These are phyloP conservation scores for Botryotinia convoluta DNA, from an alignment of 2,329 filamentous ascomycete species.

Conservation along the genomic window DNA sequence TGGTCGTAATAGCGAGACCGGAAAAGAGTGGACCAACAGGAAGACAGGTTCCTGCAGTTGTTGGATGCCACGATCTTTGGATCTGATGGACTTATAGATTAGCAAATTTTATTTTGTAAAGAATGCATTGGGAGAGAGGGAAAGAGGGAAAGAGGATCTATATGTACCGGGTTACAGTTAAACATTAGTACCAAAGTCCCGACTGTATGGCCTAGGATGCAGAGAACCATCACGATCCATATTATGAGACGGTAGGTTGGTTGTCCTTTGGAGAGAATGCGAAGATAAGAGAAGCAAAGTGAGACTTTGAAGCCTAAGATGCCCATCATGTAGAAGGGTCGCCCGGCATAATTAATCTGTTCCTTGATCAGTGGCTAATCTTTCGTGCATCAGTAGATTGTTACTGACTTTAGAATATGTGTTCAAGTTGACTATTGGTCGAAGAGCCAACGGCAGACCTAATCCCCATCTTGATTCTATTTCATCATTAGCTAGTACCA, in stretches of 20 bases:
- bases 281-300: slow-evolving; percentile 23
- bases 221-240: slow-evolving; percentile 5
- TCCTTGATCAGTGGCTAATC: neutral
- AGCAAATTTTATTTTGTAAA: neutral
- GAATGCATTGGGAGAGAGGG: no score
- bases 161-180: slow-evolving; percentile 1
- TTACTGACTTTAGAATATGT: neutral
- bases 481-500: neutral
- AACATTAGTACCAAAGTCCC: slow-evolving; percentile 8
- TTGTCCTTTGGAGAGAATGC: slow-evolving; percentile 21
- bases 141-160: neutral
- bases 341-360: slow-evolving; percentile 22
- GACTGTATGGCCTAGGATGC: neutral
- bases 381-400: neutral
- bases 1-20: neutral
- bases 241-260: slow-evolving; percentile 12
- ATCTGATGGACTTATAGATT: neutral
- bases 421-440: slow-evolving; percentile 5
- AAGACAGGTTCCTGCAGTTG: slow-evolving; percentile 8
- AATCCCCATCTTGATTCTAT: slow-evolving; percentile 19
- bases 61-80: neutral
- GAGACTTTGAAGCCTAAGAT: slow-evolving; percentile 23
- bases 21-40: neutral
- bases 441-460: slow-evolving; percentile 9
- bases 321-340: slow-evolving; percentile 23